Base-by-base conservation (phyloP, 495 filamentous ascomycete genomes). In the Aspergillus coremiiformis region DNA sequence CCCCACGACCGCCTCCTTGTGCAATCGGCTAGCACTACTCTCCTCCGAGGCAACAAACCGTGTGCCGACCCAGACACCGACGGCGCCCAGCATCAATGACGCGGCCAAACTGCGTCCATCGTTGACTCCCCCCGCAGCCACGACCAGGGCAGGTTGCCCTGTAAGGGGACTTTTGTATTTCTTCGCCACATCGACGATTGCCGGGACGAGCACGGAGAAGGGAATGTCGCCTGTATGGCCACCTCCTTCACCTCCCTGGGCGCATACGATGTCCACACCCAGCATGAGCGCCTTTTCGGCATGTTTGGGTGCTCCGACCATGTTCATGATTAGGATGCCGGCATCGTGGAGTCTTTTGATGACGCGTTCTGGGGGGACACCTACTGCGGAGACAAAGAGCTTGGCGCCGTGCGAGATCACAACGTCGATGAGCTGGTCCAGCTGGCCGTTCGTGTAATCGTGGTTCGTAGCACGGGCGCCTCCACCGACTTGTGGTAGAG, bases 291-390 rank as follows among this genome's bases (percentile, higher is more conserved):
- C 89, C 73, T 94, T 93, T 59, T 80, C 77, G 0, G 89, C 89
- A 65, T 95, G 90, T 59, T 82, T 85, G n/a, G 89, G 89, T 44
- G 84, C 81, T 0, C 90, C 90, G n/a, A 94, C 89, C 90, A 95
- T 95, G 64, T 94, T 95, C 89, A 94, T 94, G 20, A 94, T 74
- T 42, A 92, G 62, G 26, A 95, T 83, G 0, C 85, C 86, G 0
- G 82, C 85, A 9, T 73, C 74, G 59, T 95, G 90, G 19, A 95
- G 71, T 32, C 78, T 64, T 60, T 87, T 80, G 26, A 95, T 80
- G 3, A 86, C 78, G 37, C 64, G 68, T 46, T 71, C 69, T 0
- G 89, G 87, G 11, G 89, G 89, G 2, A 94, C 84, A 14, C 90
- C 90, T 0, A 95, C 87, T 0, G 90, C 90, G 35, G 72, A 80